phyloP scores from a whole-genome alignment of 306 rosid genomes.

The Quercus aquifolioides region DNA sequence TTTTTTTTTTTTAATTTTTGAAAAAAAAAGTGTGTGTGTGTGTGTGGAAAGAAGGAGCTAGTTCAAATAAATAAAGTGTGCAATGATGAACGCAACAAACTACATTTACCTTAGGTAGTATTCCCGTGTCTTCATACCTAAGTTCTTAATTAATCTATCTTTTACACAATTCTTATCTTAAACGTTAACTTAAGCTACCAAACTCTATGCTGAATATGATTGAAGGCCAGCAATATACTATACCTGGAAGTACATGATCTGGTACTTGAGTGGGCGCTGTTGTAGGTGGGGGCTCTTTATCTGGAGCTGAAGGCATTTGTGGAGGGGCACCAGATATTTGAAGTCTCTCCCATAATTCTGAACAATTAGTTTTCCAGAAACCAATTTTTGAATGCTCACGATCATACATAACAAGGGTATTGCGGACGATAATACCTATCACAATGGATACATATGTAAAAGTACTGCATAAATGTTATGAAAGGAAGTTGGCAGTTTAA shows the following conservation, averaged over 20 bases:
- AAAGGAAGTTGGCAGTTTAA: constrained; percentile 5
- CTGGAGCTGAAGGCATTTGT: constrained; percentile 44
- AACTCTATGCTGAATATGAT: background rate
- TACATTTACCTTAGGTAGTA: no score
- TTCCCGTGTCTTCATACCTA: no score
- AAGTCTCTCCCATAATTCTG: constrained; percentile 85
- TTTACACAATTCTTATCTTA: background rate
- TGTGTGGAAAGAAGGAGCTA: no score
- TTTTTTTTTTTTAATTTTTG: no score
- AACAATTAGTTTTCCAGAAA: constrained; percentile 98
- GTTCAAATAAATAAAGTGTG: no score
- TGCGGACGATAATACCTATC: constrained; percentile 84
- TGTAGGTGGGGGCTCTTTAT: constrained; percentile 39
- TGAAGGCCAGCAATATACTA: constrained; percentile 16
- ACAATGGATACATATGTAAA: constrained; percentile 13
- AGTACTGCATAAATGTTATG: constrained; percentile 10
- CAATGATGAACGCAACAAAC: no score
- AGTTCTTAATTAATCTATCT: no score
- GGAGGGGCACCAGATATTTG: constrained; percentile 51
- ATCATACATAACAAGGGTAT: constrained; percentile 87
- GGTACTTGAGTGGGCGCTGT: constrained; percentile 57
- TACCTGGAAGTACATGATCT: constrained; percentile 53
- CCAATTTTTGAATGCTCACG: constrained; percentile 78
- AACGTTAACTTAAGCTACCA: background rate
- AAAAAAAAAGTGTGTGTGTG: no score